Evolutionary conservation across 164 flowering plant species (phyloP).

Genomic region (Vitis rotundifolia): DNA sequence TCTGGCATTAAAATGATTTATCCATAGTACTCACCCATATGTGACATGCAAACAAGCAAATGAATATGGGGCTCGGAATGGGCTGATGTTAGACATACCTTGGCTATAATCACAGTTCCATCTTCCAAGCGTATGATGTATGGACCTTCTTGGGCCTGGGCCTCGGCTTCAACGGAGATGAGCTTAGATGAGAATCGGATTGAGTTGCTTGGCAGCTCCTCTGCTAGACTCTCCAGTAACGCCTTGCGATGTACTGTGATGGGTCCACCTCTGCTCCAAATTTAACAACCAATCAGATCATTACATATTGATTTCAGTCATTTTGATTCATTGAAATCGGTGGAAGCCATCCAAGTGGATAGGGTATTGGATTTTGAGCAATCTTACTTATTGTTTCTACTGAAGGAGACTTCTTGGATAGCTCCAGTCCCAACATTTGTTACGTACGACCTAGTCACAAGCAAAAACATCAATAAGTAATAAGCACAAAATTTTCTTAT

Average conservation of each 20-base stretch:
- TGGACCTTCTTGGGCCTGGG: constrained; percentile 10
- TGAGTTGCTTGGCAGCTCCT: constrained; percentile 28
- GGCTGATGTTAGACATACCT: constrained; percentile 2
- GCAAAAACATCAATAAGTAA: too few relatives aligned
- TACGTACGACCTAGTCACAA: constrained; percentile 10
- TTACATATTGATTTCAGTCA: not conserved
- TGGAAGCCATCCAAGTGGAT: too few relatives aligned
- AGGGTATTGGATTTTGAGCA: too few relatives aligned
- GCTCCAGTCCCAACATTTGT: constrained; percentile 25
- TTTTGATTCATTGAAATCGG: too few relatives aligned
- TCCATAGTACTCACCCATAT: too few relatives aligned
- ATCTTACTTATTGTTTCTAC: not conserved
- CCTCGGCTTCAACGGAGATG: constrained; percentile 19
- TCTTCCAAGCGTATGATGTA: constrained; percentile 14
- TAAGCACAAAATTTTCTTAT: too few relatives aligned
- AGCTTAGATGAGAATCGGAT: constrained; percentile 43
- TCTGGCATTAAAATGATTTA: not conserved
- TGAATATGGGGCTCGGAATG: not conserved
- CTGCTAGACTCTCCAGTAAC: constrained; percentile 37
- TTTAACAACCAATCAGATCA: not conserved
- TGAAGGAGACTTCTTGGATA: constrained; percentile 11
- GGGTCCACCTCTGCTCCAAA: constrained; percentile 10
- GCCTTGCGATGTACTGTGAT: constrained; percentile 30
- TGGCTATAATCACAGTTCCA: constrained; percentile 10
- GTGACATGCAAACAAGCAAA: too few relatives aligned